Evolutionary conservation across 2,329 filamentous ascomycete species (phyloP).

Genomic region (Clonostachys rhizophaga): DNA sequence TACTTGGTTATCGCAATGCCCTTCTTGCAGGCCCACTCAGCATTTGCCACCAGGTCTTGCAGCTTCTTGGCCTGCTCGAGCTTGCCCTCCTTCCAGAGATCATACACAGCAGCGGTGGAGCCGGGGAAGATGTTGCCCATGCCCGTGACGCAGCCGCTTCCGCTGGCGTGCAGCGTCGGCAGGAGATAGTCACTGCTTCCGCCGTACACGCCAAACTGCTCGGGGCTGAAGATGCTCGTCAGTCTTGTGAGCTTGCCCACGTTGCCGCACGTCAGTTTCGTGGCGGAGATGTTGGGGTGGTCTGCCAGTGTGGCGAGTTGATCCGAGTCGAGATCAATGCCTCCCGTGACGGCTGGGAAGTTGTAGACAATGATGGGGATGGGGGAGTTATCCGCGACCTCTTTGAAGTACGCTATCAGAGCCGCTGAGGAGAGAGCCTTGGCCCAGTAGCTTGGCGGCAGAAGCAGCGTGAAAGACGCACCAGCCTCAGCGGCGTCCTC

Average conservation of each 20-base stretch:
- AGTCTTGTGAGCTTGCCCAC: constrained; percentile 63
- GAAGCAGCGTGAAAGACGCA: constrained; percentile 68
- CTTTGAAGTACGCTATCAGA: constrained; percentile 60
- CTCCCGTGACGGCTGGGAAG: constrained; percentile 60
- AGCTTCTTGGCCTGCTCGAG: constrained; percentile 27
- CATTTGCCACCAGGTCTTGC: constrained; percentile 36
- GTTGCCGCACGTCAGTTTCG: constrained; percentile 66
- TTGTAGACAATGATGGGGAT: constrained; percentile 68
- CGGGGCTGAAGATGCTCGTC: constrained; percentile 28
- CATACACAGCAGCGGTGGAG: constrained; percentile 30
- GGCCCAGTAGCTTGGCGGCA: constrained; percentile 72
- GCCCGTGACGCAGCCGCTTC: constrained; percentile 35
- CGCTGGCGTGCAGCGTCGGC: constrained; percentile 29
- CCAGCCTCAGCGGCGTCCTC: constrained; percentile 63
- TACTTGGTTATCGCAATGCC: constrained; percentile 40
- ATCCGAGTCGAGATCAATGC: constrained; percentile 61
- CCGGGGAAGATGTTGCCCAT: constrained; percentile 42
- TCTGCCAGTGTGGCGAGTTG: constrained; percentile 51
- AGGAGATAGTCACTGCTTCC: constrained; percentile 37
- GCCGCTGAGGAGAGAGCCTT: constrained; percentile 41
- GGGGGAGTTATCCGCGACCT: constrained; percentile 56
- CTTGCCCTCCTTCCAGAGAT: constrained; percentile 30
- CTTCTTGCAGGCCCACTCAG: constrained; percentile 46
- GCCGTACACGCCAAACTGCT: constrained; percentile 35
- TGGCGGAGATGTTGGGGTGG: constrained; percentile 63